Evolutionary conservation across 805 yeast genomes (phyloP), one percentile per base, ranked within the genome.

Genomic region (Pichia nakasei): DNA sequence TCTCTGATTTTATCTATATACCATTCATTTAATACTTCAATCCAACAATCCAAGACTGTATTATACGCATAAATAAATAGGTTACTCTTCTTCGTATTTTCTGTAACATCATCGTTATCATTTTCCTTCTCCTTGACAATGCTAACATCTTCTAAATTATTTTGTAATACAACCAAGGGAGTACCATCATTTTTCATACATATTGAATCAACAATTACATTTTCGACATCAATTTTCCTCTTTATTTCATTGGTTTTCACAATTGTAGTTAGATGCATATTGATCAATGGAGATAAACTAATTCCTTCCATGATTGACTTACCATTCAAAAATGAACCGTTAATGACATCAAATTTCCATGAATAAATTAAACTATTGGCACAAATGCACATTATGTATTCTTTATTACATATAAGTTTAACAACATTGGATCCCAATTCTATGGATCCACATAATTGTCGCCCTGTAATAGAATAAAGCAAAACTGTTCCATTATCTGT

Each of bases 401-500:
- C 56, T 1, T 59, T 59, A 2, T 52, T 48, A 13, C 72, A 66
- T 17, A 60, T 58, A 40, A 75, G 45, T 20, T 61, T 62, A 0
- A 71, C 59, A 0, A 76, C 59, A 41, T 68, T 68, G 13, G 61
- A 61, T 0, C 84, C 84, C 3, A 80, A 43, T 52, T 78, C 82
- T 11, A 78, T 55, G 11, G 68, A 58, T 3, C 84, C 80, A 39
- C 65, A 54, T 1, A 69, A 48, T 24, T 64, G 63, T 21, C 70
- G 55, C 0, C 85, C 85, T 7, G 61, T 58, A 0, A 73, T 65
- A 1, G 72, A 59, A 8, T 72, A 52, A 0, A 77, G 49, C 47
- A 73, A 69, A 13, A 81, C 51, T 0, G 76, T 60, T 0, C 88
- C 88, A 26, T 71, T 66, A 38, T 79, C 80, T 0, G 85, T 77